Conservation (phyloP, 1,284 basidiomycete species). For the Vanrija humicola region DNA sequence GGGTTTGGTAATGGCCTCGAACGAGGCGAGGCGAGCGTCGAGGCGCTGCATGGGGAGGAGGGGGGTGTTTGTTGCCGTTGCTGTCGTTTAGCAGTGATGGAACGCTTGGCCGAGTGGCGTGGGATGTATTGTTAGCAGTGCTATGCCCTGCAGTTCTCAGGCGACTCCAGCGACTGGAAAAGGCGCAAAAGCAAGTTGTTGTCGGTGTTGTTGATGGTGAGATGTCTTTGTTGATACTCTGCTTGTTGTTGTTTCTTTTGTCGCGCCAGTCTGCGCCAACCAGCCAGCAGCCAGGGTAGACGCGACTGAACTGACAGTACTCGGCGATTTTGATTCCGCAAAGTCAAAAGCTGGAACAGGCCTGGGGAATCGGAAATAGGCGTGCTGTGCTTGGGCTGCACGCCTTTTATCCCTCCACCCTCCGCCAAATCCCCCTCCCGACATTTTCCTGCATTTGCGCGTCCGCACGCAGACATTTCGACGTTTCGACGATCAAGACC, state of each 20-base stretch:
- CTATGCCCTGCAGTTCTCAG: no score
- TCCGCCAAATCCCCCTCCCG: not conserved
- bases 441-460: conserved; percentile 5
- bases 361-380: not conserved
- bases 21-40: conserved; percentile 36
- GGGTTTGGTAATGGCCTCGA: conserved; percentile 22
- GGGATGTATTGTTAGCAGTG: no score
- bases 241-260: not conserved
- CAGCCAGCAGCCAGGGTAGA: no score
- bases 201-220: no score
- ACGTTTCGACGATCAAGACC: no score
- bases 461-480: no score
- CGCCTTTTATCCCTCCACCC: not conserved
- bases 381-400: not conserved
- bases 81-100: no score
- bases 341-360: not conserved
- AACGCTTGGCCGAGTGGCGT: no score
- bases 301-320: not conserved
- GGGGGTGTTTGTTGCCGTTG: not conserved
- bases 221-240: not conserved
- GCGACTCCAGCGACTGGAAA: no score
- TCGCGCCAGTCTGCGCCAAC: not conserved
- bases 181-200: no score
- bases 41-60: conserved; percentile 32
- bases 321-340: not conserved